Percentiles rank a stretch among this genome's conserved stretches.
phyloP scores from a whole-genome alignment of 805 yeast genomes.

The Scheffersomyces ergatensis region DNA sequence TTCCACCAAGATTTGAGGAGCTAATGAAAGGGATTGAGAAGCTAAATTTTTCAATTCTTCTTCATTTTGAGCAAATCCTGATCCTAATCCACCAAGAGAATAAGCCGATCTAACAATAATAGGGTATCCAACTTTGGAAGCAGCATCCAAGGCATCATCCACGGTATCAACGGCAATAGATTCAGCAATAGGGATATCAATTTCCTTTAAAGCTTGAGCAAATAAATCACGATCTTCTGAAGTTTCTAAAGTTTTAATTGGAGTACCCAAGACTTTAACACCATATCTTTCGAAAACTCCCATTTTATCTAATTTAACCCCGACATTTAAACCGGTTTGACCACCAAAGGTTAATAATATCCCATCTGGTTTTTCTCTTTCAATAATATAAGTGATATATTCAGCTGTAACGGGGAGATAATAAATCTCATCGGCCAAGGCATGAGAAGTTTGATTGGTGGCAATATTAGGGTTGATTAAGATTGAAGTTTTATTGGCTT shows the following conservation, averaged over 20 bases:
- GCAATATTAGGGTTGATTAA: constrained; percentile 95
- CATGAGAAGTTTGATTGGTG: constrained; percentile 93
- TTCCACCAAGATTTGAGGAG: constrained; percentile 96
- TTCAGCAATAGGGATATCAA: constrained; percentile 94
- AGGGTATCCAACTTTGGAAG: constrained; percentile 85
- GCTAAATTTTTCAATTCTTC: constrained; percentile 84
- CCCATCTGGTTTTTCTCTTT: constrained; percentile 95
- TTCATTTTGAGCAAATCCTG: constrained; percentile 89
- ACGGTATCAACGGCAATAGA: constrained; percentile 93
- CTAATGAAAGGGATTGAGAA: constrained; percentile 80
- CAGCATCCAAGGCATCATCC: constrained; percentile 92
- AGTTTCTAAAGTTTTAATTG: constrained; percentile 91
- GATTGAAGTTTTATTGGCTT: constrained; percentile 81
- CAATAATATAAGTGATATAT: constrained; percentile 90
- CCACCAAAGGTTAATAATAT: constrained; percentile 97
- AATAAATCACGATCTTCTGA: constrained; percentile 97
- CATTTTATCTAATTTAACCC: constrained; percentile 91
- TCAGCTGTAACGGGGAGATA: constrained; percentile 96
- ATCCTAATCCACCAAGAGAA: constrained; percentile 96
- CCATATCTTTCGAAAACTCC: constrained; percentile 89
- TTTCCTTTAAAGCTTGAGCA: constrained; percentile 92
- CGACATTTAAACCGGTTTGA: constrained; percentile 95
- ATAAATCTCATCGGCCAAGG: constrained; percentile 92
- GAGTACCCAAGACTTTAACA: constrained; percentile 96
- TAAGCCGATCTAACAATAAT: constrained; percentile 96